Base-by-base conservation (phyloP, 768 basidiomycete species). In the Cystofilobasidium capitatum region DNA sequence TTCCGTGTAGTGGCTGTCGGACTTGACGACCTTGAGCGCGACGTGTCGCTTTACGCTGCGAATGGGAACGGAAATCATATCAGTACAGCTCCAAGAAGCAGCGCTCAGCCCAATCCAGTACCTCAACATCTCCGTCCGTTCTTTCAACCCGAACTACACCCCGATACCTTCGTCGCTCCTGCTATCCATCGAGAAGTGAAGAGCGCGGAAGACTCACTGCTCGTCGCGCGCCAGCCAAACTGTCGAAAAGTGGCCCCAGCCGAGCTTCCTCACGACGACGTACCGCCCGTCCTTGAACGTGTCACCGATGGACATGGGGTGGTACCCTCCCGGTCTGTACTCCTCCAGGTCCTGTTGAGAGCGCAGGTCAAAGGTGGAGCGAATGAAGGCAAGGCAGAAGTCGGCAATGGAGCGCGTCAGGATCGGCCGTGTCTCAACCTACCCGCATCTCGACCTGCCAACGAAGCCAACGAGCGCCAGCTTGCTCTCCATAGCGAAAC, bases 1-100 rank as follows among this genome's bases (percentile, higher is more conserved):
- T 76, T 99, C 94, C 0, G 94, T 99, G 78, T 99, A 99, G 58
- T 96, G 82, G 0, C 87, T 85, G 0, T 94, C 96, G 20, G 93
- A 96, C 78, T 98, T 99, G 77, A 99, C 96, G 74, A 99, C 90
- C 79, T 99, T 99, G 76, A 99, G 86, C 17, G 96, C 96, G 73
- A 99, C 96, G 79, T 99, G 96, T 58, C 91, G 88, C 72, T 89
- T 86, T 79, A 91, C 82, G 75, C 94, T 99, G 79, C 2, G 24
- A 29, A 58, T 64, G 65, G 4, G 13, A 37, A 68, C 3, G 36
- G 51, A 49, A 0, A 47, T 2, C 17, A 47, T 16, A 35, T 57
- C 26, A 35, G 20, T 17, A 13, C 35, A 36, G 33, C 33, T 59
- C 58, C 5, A 36, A 10, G 35, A 33, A n/a, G 2, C 24, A 2